These are phyloP conservation scores for Thermochaetoides dissita DNA, from an alignment of 2,329 filamentous ascomycete species.

Conservation along the genomic window DNA sequence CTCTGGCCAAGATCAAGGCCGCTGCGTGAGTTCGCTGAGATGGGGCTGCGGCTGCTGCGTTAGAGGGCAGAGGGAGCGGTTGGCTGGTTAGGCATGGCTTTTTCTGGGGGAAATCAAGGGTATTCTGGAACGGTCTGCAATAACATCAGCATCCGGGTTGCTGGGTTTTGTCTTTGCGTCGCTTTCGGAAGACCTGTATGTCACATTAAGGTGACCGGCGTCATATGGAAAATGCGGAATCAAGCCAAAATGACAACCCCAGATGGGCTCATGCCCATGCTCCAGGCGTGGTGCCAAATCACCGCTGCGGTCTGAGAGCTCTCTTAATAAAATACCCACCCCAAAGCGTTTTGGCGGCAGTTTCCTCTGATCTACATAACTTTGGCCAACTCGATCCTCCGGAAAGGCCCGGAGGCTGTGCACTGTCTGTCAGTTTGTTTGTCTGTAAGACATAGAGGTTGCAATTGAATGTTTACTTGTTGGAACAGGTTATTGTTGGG, in stretches of 20 bases:
- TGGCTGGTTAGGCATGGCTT: constrained; percentile 18
- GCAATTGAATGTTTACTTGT: no score
- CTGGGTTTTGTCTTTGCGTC: constrained; percentile 41
- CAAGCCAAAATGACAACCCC: constrained; percentile 24
- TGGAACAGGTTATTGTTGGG: no score
- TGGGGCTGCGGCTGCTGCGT: constrained; percentile 1
- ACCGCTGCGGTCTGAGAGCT: constrained; percentile 7
- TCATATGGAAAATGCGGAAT: constrained; percentile 50
- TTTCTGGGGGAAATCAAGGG: constrained; percentile 21
- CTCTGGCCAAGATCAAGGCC: constrained; percentile 82
- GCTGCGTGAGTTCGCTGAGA: constrained; percentile 40
- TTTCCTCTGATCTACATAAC: constrained; percentile 1
- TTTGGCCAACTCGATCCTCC: not conserved
- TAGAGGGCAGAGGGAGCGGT: constrained; percentile 14
- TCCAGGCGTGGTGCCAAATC: constrained; percentile 21
- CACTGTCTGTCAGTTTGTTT: no score
- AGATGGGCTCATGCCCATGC: constrained; percentile 11
- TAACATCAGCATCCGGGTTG: constrained; percentile 39
- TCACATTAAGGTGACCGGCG: constrained; percentile 51
- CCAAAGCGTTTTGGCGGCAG: constrained; percentile 4
- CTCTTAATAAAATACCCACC: constrained; percentile 6
- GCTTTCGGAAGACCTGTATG: constrained; percentile 50
- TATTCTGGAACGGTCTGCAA: constrained; percentile 29
- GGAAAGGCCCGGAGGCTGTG: no score
- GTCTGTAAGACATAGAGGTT: no score